Percentiles rank a stretch among this genome's conserved stretches.
Evolutionary conservation across 768 basidiomycete genomes (phyloP).

Genomic region (Tulasnella sp.): DNA sequence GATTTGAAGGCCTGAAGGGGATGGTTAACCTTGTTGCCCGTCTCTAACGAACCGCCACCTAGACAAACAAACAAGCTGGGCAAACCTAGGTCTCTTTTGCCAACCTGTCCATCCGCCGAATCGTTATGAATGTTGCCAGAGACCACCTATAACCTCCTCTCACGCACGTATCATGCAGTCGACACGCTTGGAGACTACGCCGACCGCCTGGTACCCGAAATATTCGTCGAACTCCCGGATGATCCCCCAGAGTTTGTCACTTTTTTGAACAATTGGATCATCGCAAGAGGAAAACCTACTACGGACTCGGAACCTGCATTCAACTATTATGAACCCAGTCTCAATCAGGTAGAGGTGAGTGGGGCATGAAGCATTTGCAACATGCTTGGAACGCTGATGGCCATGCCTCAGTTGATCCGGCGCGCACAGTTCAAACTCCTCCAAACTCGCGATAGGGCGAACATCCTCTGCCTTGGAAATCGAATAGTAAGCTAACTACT

Average conservation of each 20-base stretch:
- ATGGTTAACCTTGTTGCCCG: too few species aligned
- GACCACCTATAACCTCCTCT: neutral
- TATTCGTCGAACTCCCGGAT: conserved; percentile 14
- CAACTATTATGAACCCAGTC: conserved; percentile 7
- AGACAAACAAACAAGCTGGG: neutral
- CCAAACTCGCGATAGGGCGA: conserved; percentile 35
- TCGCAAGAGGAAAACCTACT: neutral
- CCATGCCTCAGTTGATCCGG: conserved; percentile 22
- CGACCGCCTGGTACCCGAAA: neutral
- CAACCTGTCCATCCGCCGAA: neutral
- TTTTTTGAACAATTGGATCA: neutral
- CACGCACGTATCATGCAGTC: neutral
- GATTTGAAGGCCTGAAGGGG: neutral
- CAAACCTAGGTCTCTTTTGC: neutral
- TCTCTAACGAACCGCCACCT: neutral
- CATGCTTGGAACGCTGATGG: neutral
- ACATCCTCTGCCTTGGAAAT: conserved; percentile 67
- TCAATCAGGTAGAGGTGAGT: conserved; percentile 17
- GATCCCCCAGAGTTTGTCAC: conserved; percentile 1
- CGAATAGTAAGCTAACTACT: conserved; percentile 46
- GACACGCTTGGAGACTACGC: conserved; percentile 14
- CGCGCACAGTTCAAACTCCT: conserved; percentile 26
- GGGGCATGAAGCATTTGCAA: neutral
- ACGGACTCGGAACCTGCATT: neutral
- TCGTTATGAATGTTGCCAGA: neutral